phyloP scores from a whole-genome alignment of 257 asterid species.

The Primulina tabacum region DNA sequence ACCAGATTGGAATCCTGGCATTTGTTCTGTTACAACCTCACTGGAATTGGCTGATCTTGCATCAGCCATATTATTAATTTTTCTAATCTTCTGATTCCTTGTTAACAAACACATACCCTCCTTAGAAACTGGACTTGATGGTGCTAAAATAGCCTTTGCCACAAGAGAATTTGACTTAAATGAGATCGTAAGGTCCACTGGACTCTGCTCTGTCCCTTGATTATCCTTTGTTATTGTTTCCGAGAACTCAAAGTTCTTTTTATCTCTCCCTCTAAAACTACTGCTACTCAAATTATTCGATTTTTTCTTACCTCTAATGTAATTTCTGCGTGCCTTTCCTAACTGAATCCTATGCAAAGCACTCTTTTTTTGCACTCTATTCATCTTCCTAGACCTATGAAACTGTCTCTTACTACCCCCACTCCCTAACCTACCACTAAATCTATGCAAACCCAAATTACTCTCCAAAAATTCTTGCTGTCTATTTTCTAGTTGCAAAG shows the following conservation, averaged over 20 bases:
- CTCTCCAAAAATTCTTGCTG: slow-evolving; percentile 21
- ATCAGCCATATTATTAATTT: slow-evolving; percentile 27
- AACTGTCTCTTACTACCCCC: slow-evolving; percentile 32
- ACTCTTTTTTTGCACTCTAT: slow-evolving; percentile 43
- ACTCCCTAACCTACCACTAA: slow-evolving; percentile 45
- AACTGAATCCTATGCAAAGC: slow-evolving; percentile 48
- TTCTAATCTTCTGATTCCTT: slow-evolving; percentile 32
- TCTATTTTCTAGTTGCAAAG: slow-evolving; percentile 23
- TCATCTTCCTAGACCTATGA: slow-evolving; percentile 43
- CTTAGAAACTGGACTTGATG: slow-evolving; percentile 38
- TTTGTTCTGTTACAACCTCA: slow-evolving; percentile 26
- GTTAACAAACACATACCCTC: slow-evolving; percentile 21
- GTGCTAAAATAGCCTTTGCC: slow-evolving; percentile 63
- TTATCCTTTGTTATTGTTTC: slow-evolving; percentile 33
- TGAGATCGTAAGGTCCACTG: slow-evolving; percentile 71
- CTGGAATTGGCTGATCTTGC: slow-evolving; percentile 29
- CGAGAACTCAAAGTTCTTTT: slow-evolving; percentile 26
- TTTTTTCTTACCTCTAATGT: slow-evolving; percentile 30
- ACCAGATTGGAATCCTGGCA: slow-evolving; percentile 29
- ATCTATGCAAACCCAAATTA: slow-evolving; percentile 39
- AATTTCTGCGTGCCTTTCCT: slow-evolving; percentile 42
- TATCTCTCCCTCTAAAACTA: slow-evolving; percentile 41
- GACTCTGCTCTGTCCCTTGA: slow-evolving; percentile 48
- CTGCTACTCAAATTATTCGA: slow-evolving; percentile 25
- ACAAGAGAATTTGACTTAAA: slow-evolving; percentile 77